phyloP scores from a whole-genome alignment of 2,329 filamentous ascomycete species.

The Ophiobolus disseminans region DNA sequence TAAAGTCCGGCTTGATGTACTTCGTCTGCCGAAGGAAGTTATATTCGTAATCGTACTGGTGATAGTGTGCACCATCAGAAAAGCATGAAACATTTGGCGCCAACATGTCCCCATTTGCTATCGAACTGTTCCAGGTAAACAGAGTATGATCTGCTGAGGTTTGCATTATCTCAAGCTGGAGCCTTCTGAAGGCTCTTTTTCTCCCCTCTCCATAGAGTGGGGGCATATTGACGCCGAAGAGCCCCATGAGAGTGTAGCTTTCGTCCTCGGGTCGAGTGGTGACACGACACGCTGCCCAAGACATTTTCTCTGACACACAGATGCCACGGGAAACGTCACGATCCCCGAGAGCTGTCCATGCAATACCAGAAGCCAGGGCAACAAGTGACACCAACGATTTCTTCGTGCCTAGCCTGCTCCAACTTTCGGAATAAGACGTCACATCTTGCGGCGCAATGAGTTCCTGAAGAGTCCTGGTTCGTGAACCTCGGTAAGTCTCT shows the following conservation, averaged over 20 bases:
- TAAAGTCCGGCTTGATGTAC: not conserved
- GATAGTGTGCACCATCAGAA: not conserved
- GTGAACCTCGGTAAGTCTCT: not conserved
- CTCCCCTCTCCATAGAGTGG: conserved; percentile 33
- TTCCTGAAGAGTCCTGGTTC: not conserved
- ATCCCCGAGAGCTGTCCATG: not conserved
- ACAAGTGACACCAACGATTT: not conserved
- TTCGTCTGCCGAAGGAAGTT: not conserved
- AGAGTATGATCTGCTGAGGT: conserved; percentile 6
- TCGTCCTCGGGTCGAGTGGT: conserved; percentile 26
- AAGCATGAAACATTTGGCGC: not conserved
- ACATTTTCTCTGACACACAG: conserved; percentile 2
- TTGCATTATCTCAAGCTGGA: conserved; percentile 20
- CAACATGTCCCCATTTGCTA: not conserved
- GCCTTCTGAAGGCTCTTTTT: conserved; percentile 16
- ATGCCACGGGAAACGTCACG: too few relatives aligned
- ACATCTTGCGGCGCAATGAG: conserved; percentile 10
- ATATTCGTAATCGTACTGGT: not conserved
- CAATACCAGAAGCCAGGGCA: not conserved
- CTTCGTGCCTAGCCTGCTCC: not conserved
- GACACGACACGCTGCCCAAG: conserved; percentile 2
- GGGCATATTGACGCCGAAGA: conserved; percentile 32
- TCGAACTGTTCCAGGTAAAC: not conserved
- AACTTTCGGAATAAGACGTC: not conserved
- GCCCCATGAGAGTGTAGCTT: conserved; percentile 35